Conservation (phyloP, 176 grass and related monocot genomes). For the Oryza glumipatula region DNA sequence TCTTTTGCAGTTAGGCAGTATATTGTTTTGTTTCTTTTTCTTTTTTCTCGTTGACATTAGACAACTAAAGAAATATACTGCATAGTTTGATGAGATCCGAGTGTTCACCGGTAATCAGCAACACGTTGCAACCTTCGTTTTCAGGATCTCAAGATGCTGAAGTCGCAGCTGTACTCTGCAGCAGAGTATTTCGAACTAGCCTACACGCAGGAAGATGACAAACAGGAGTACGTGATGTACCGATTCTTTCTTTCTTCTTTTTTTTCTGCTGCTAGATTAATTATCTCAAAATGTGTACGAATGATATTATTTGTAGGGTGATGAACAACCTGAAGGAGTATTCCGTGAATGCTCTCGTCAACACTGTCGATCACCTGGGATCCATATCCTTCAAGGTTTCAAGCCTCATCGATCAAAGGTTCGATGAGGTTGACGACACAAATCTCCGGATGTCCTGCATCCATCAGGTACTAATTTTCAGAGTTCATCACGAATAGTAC, state of each 20-base stretch:
- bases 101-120: not conserved
- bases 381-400: conserved; percentile 83
- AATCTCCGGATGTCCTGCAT: conserved; percentile 61
- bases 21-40: not conserved
- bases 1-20: not conserved
- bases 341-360: conserved; percentile 75
- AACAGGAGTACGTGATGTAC: conserved; percentile 41
- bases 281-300: not conserved
- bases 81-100: not conserved
- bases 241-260: not conserved
- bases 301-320: conserved; percentile 46
- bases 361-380: conserved; percentile 82
- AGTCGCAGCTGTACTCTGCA: conserved; percentile 75
- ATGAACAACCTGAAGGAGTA: conserved; percentile 69
- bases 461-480: conserved; percentile 56
- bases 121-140: not conserved
- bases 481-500: not conserved
- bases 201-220: conserved; percentile 59
- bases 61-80: not conserved
- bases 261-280: not conserved
- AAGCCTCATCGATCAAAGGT: conserved; percentile 56
- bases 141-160: conserved; percentile 79
- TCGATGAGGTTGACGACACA: conserved; percentile 51
- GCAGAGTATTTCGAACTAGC: conserved; percentile 86
- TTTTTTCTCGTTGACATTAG: not conserved